Evolutionary conservation across 164 flowering plant species (phyloP), one percentile per base, ranked within the genome.

Genomic region (Akebia trifoliata): DNA sequence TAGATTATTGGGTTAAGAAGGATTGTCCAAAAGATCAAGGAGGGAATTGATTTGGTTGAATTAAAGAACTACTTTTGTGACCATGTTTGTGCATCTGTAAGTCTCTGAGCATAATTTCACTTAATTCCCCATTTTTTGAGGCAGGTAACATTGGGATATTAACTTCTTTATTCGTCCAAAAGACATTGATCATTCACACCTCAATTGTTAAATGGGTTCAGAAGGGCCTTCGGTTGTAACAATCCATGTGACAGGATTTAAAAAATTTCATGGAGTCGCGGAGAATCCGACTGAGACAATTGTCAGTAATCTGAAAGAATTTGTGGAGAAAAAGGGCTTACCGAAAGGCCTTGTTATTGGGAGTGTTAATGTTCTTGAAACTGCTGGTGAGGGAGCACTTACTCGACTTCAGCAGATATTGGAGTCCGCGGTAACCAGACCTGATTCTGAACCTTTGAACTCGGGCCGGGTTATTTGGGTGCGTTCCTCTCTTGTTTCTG

Each of bases 351-450:
- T 89, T 46, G 65, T 64, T 62, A 76, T 92, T 46, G 98, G 93
- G 18, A 86, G 80, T 67, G 89, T 87, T 74, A 82, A n/a, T 52
- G 57, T 89, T 71, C 98, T 92, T 61, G 95, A 92, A 67, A 77
- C 96, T 35, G 98, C 98, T 0, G 98, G 98, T 14, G 75, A 85
- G 22, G 96, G 98, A 18, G 87, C 95, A 1, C 65, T 85, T 55
- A 69, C 50, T 49, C 60, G 84, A 7, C 81, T 92, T 18, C 69
- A 83, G 59, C 75, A 86, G 75, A 78, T 80, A 21, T 57, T 92
- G 70, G 76, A 86, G 54, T 69, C 89, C 59, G 77, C 85, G 30
- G 37, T 87, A 28, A 67, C 35, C 24, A 70, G 37, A 36, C 66
- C 68, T 31, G 74, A 65, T 26, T 56, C 76, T 1, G 69, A 64